Percentiles rank a stretch among this genome's conserved stretches.
phyloP scores from a whole-genome alignment of 2,329 filamentous ascomycete species.

The Aspergillus neoniger region DNA sequence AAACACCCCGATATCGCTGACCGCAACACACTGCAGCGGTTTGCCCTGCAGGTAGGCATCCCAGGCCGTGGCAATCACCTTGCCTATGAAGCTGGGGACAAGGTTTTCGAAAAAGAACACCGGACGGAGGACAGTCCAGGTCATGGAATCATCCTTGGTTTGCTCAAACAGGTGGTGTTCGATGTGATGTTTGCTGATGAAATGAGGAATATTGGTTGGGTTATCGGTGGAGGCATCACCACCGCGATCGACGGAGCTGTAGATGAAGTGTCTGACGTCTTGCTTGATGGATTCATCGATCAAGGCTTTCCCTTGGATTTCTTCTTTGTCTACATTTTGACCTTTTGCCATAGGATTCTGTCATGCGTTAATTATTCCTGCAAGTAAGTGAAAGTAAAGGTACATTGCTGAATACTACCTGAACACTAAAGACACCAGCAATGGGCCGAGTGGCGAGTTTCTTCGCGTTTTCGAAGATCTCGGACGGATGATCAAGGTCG shows the following conservation, averaged over 20 bases:
- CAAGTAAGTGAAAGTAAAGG: too few relatives aligned
- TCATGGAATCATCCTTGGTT: constrained; percentile 49
- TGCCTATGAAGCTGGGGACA: constrained; percentile 48
- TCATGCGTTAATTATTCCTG: not conserved
- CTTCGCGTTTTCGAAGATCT: constrained; percentile 53
- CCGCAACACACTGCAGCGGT: constrained; percentile 46
- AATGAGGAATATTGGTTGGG: constrained; percentile 62
- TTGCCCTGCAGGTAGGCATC: constrained; percentile 46
- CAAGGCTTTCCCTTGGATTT: constrained; percentile 59
- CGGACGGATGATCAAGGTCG: constrained; percentile 54
- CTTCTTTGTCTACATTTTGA: constrained; percentile 36
- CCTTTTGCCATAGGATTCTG: constrained; percentile 2
- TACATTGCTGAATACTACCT: constrained; percentile 38
- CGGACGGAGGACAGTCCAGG: constrained; percentile 64
- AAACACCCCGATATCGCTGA: constrained; percentile 55
- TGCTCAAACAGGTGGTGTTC: constrained; percentile 59
- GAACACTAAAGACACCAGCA: constrained; percentile 65
- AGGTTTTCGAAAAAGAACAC: constrained; percentile 65
- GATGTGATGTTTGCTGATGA: constrained; percentile 62
- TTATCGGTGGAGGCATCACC: constrained; percentile 56
- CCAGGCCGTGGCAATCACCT: constrained; percentile 49
- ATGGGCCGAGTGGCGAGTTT: constrained; percentile 43
- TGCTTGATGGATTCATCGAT: constrained; percentile 60
- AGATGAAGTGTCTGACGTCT: constrained; percentile 63
- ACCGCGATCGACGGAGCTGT: constrained; percentile 65